These are phyloP conservation scores for Vanderwaltozyma verrucispora DNA, from an alignment of 805 yeast genomes.

Conservation along the genomic window DNA sequence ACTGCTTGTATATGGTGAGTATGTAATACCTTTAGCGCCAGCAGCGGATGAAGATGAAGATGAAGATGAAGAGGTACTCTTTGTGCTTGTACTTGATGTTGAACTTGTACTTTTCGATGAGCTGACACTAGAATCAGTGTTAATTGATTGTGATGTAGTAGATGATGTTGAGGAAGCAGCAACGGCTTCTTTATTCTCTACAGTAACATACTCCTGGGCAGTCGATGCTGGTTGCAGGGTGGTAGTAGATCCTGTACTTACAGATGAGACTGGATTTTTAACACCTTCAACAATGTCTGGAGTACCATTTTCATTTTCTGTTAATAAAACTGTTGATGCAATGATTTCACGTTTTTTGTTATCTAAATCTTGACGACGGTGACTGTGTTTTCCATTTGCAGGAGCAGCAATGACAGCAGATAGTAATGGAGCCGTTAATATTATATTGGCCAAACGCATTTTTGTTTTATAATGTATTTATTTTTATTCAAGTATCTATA, in stretches of 20 bases:
- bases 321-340: constrained; percentile 34
- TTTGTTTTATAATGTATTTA: too few species aligned
- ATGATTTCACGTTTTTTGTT: constrained; percentile 39
- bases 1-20: constrained; percentile 63
- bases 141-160: constrained; percentile 6
- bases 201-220: too few species aligned
- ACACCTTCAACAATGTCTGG: constrained; percentile 19
- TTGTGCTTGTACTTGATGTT: constrained; percentile 25
- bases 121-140: constrained; percentile 11
- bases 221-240: too few species aligned
- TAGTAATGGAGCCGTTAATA: constrained; percentile 37
- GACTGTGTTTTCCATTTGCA: constrained; percentile 36
- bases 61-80: constrained; percentile 27
- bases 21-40: constrained; percentile 63
- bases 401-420: constrained; percentile 48
- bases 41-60: constrained; percentile 28
- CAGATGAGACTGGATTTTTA: constrained; percentile 12
- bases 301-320: constrained; percentile 3
- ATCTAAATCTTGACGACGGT: neutral
- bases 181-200: too few species aligned
- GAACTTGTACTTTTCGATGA: constrained; percentile 15
- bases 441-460: constrained; percentile 42
- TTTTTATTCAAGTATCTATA: too few species aligned
- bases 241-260: too few species aligned
- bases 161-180: too few species aligned